Evolutionary conservation across 2,329 filamentous ascomycete species (phyloP), one percentile per base, ranked within the genome.

Genomic region (Dactylellina haptotyla): DNA sequence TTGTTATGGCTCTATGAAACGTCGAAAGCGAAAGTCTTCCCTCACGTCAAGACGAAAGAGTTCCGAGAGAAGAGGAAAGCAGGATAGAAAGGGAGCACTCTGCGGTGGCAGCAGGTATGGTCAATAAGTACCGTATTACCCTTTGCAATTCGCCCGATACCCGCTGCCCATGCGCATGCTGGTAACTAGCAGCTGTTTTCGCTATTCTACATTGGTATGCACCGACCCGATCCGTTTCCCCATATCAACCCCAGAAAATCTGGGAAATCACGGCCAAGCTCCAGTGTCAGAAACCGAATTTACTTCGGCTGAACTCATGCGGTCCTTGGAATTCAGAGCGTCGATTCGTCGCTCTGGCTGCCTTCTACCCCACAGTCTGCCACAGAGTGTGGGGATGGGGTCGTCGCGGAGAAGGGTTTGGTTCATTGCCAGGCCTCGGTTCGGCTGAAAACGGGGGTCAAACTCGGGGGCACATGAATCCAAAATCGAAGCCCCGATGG

Each of bases 371-470:
- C 67, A 65, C 48, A 54, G 51, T 41, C 30, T 46, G 6, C 54
- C 45, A 30, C 14, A 34, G 28, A 23, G 28, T 58, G 53, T 34
- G 53, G 63, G 16, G 54, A 59, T 45, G 12, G 16, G 43, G 30
- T 28, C 43, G 26, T 58, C 51, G 48, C 37, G 51, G 41, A 28
- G 45, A 26, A 14, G 32, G 34, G 58, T 25, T 37, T 30, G 6
- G 30, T 26, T 20, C 26, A 48, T 6, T 34, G 32, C 16, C 46
- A 59, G 50, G 67, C 67, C 67, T 72, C 67, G 67, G 67, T 72
- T 72, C 67, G 67, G 67, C 67, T 72, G 67, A 72, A 72, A 61
- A 34, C 65, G 65, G 50, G 46, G 63, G 56, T 53, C 45, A 25
- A n/a, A n/a, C n/a, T n/a, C n/a, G n/a, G n/a, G n/a, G n/a, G 51